phyloP scores from a whole-genome alignment of 306 rosid genomes.

The Casuarina equisetifolia region DNA sequence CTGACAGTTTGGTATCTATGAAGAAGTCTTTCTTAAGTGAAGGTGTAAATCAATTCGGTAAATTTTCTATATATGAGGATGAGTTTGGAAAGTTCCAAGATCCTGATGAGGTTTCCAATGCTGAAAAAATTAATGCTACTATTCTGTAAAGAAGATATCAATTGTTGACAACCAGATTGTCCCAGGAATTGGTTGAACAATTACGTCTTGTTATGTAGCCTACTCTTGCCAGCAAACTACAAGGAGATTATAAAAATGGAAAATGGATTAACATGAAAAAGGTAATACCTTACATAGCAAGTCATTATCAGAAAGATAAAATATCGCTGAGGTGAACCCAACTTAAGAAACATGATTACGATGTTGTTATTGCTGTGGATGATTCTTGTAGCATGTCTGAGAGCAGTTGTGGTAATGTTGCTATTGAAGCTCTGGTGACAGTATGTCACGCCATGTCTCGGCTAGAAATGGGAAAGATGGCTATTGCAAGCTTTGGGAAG shows the following conservation, averaged over 20 bases:
- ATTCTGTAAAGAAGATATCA: slow-evolving; percentile 74
- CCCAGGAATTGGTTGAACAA: slow-evolving; percentile 89
- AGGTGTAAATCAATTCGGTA: slow-evolving; percentile 37
- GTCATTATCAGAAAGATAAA: slow-evolving; percentile 76
- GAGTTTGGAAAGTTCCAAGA: slow-evolving; percentile 70
- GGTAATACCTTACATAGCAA: slow-evolving; percentile 89
- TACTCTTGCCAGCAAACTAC: slow-evolving; percentile 84
- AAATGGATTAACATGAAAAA: slow-evolving; percentile 91
- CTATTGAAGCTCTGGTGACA: slow-evolving; percentile 81
- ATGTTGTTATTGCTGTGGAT: slow-evolving; percentile 89
- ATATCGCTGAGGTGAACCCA: slow-evolving; percentile 91
- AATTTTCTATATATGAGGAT: slow-evolving; percentile 54
- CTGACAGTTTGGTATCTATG: slow-evolving; percentile 62
- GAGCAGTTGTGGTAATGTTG: slow-evolving; percentile 67
- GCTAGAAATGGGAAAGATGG: slow-evolving; percentile 79
- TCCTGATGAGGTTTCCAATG: slow-evolving; percentile 38
- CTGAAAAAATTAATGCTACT: slow-evolving; percentile 45
- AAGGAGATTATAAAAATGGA: slow-evolving; percentile 92
- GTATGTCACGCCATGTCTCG: slow-evolving; percentile 93
- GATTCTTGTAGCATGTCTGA: slow-evolving; percentile 95
- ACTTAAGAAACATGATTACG: slow-evolving; percentile 94
- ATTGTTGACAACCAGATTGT: slow-evolving; percentile 66
- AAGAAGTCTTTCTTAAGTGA: slow-evolving; percentile 51
- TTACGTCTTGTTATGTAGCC: slow-evolving; percentile 93
- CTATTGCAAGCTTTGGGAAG: slow-evolving; percentile 88